Base-by-base conservation (phyloP, 352 stramenopile genomes). In the Phytophthora colocasiae region DNA sequence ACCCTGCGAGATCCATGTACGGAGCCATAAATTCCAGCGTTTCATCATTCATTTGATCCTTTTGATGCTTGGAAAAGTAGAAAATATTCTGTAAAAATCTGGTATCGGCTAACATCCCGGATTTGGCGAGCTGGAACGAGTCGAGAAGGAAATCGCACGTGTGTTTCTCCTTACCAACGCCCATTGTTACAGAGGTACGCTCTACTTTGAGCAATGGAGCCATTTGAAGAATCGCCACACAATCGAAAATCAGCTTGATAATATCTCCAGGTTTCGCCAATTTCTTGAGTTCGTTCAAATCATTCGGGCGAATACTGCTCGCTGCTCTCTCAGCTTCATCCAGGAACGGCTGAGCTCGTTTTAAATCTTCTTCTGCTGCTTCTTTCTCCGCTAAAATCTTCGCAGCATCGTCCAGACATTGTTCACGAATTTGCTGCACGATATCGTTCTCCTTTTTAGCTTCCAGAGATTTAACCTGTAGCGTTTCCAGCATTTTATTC, bases 161-260 rank as follows among this genome's bases (percentile, higher is more conserved):
- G 63, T 93, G 85, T 56, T 97, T 97, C 51, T 97, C 90, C 60
- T 96, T 96, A 1, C 87, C 89, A 4, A 96, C 79, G 17, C 89
- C 81, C 14, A 93, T 52, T 8, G 82, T 91, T 27, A 94, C 67
- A 6, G 65, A 62, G 4, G 74, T 55, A 12, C 84, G 82, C 60
- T 93, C 83, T 0, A 92, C 72, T 55, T 90, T 90, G 14, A 89
- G 59, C 41, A 98, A 54, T 15, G 86, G 89, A 43, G 83, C 82
- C 84, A 96, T 96, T 58, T 96, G 89, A 48, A 98, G 65, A 12
- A 98, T 80, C 7, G 80, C 77, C 0, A 98, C 92, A 55, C 89
- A 93, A 74, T 98, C 93, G 58, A 98, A 97, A 47, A 98, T 97
- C 5, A 97, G 72, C 43, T 97, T 97, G 75, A 98, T 97, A 44